These are phyloP conservation scores for Rhodofomes roseus DNA, from an alignment of 1,284 basidiomycete genomes.

Conservation along the genomic window DNA sequence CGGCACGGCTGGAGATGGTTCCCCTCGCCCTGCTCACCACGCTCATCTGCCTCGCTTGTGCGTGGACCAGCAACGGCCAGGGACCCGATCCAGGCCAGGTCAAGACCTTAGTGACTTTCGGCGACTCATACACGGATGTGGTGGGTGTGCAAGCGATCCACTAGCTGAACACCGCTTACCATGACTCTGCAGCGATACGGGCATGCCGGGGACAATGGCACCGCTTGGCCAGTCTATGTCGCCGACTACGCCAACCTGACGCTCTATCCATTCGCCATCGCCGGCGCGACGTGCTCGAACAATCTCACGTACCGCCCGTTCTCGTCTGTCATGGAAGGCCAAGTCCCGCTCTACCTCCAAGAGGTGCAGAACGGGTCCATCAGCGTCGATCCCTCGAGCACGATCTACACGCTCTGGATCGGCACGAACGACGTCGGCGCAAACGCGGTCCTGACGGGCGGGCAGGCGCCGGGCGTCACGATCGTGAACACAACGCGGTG, in stretches of 20 bases:
- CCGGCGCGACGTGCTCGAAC: constrained; percentile 44
- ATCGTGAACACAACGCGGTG: constrained; percentile 40
- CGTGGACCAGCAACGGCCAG: constrained; percentile 6
- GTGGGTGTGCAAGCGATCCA: constrained; percentile 15
- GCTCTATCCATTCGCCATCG: constrained; percentile 39
- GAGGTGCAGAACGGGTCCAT: constrained; percentile 26
- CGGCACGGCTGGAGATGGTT: background rate
- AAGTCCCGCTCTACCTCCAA: constrained; percentile 35
- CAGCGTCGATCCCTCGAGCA: constrained; percentile 29
- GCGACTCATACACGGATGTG: constrained; percentile 44
- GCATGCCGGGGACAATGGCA: constrained; percentile 31
- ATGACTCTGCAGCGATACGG: constrained; percentile 8
- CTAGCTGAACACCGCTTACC: background rate
- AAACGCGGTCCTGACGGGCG: constrained; percentile 35
- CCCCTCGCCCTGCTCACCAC: constrained; percentile 1
- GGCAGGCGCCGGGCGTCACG: constrained; percentile 32
- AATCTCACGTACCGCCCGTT: constrained; percentile 34
- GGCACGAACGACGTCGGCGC: constrained; percentile 45
- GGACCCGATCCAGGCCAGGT: constrained; percentile 31
- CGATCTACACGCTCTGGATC: constrained; percentile 48
- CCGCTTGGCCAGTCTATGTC: constrained; percentile 42
- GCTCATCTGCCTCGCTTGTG: background rate
- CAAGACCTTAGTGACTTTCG: constrained; percentile 41
- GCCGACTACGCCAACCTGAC: constrained; percentile 34
- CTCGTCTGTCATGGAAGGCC: constrained; percentile 35